Conservation (phyloP, 2,329 filamentous ascomycete species). For the Metarhizium brunneum region DNA sequence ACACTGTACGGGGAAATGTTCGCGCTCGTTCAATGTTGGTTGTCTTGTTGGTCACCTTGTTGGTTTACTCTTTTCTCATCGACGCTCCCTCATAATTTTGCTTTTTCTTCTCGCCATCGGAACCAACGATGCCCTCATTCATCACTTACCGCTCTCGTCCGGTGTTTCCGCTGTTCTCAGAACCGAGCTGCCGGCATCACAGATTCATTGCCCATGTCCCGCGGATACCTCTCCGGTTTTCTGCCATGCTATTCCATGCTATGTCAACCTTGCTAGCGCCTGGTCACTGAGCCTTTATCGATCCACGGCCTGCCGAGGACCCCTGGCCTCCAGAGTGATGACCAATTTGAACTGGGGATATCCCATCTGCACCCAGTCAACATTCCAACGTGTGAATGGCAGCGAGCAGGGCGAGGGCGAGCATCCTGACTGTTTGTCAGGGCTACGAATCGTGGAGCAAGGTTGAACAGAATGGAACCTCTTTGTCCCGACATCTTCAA, state of each 20-base stretch:
- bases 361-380: background rate
- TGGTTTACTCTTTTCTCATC: background rate
- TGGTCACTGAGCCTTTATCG: background rate
- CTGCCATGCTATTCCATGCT: background rate
- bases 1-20: too few relatives aligned
- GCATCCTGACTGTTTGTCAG: too few relatives aligned
- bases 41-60: background rate
- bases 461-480: background rate
- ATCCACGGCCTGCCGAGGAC: background rate
- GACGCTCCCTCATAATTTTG: background rate
- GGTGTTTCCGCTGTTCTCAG: background rate
- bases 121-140: background rate
- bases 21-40: too few relatives aligned
- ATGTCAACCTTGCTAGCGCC: background rate
- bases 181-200: background rate
- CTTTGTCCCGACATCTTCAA: background rate
- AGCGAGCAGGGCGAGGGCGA: background rate
- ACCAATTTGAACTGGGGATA: background rate
- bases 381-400: too few relatives aligned
- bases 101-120: background rate
- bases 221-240: background rate
- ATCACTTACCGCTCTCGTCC: background rate
- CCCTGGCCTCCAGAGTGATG: background rate
- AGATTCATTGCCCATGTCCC: conserved; percentile 2
- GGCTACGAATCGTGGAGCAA: background rate